Conservation (phyloP, 768 basidiomycete genomes). For the Chalciporus chontae region DNA sequence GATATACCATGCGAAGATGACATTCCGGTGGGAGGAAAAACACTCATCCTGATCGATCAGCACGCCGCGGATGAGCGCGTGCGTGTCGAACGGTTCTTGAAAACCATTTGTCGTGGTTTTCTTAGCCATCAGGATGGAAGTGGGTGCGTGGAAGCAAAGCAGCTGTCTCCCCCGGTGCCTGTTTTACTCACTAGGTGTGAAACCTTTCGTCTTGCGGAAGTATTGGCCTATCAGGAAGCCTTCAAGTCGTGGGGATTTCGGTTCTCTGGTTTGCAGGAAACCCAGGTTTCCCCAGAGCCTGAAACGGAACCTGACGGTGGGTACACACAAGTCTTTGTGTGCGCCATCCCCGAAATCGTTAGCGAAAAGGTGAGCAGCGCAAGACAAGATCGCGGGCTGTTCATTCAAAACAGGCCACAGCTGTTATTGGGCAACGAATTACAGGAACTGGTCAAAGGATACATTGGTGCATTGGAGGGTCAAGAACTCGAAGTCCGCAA, state of each 20-base stretch:
- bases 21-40: constrained; percentile 17
- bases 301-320: constrained; percentile 24
- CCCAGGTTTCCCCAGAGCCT: constrained; percentile 15
- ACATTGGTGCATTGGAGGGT: constrained; percentile 57
- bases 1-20: constrained; percentile 14
- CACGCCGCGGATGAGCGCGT: constrained; percentile 98
- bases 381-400: not conserved
- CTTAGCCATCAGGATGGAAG: constrained; percentile 38
- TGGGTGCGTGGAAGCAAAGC: constrained; percentile 36
- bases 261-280: constrained; percentile 40
- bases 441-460: constrained; percentile 69
- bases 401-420: constrained; percentile 33
- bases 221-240: constrained; percentile 39
- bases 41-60: constrained; percentile 86
- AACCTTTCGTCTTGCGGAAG: constrained; percentile 44
- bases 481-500: constrained; percentile 34
- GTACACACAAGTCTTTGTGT: constrained; percentile 66
- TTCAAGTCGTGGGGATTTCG: constrained; percentile 70
- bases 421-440: constrained; percentile 69
- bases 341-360: constrained; percentile 64
- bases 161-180: constrained; percentile 51
- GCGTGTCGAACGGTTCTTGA: constrained; percentile 81
- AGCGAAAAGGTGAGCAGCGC: constrained; percentile 53
- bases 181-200: constrained; percentile 69
- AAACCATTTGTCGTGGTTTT: constrained; percentile 69